phyloP scores from a whole-genome alignment of 2,329 filamentous ascomycete genomes.

The Colletotrichum shisoi region DNA sequence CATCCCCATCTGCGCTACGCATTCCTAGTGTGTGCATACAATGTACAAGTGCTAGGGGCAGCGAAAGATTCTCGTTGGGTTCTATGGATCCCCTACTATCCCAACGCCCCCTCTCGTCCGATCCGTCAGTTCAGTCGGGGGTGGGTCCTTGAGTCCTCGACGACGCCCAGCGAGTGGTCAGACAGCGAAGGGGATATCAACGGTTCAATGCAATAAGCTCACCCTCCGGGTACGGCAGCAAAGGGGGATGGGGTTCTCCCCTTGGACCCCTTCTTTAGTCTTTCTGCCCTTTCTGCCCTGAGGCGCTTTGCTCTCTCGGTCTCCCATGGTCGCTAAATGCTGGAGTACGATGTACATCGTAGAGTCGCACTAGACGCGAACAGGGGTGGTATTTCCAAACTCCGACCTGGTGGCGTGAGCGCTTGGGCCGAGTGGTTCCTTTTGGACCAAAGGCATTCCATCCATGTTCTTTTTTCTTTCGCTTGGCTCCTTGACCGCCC shows the following conservation, averaged over 20 bases:
- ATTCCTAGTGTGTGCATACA: too few species aligned
- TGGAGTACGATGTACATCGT: background rate
- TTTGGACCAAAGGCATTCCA: slow-evolving; percentile 37
- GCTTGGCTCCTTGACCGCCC: slow-evolving; percentile 34
- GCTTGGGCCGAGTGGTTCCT: slow-evolving; percentile 40
- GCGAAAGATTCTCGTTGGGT: slow-evolving; percentile 25
- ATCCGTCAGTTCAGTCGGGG: slow-evolving; percentile 21
- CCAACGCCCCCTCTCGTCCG: slow-evolving; percentile 16
- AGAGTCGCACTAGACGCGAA: slow-evolving; percentile 34
- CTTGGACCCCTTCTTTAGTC: slow-evolving; percentile 31
- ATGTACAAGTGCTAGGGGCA: background rate
- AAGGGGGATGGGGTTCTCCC: background rate
- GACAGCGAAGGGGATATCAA: slow-evolving; percentile 15
- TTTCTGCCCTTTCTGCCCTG: slow-evolving; percentile 9
- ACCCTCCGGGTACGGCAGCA: slow-evolving; percentile 21
- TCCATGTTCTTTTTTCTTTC: slow-evolving; percentile 40
- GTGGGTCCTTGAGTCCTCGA: background rate
- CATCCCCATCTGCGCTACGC: slow-evolving; percentile 35
- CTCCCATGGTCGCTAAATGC: background rate
- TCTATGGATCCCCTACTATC: slow-evolving; percentile 19
- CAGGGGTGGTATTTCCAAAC: slow-evolving; percentile 39
- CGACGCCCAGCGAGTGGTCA: slow-evolving; percentile 13
- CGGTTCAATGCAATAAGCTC: slow-evolving; percentile 26
- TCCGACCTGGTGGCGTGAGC: slow-evolving; percentile 38
- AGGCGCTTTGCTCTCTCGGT: slow-evolving; percentile 19